Evolutionary conservation across 2,329 filamentous ascomycete genomes (phyloP), one percentile per base, ranked within the genome.

Genomic region (Trichoderma arundinaceum): DNA sequence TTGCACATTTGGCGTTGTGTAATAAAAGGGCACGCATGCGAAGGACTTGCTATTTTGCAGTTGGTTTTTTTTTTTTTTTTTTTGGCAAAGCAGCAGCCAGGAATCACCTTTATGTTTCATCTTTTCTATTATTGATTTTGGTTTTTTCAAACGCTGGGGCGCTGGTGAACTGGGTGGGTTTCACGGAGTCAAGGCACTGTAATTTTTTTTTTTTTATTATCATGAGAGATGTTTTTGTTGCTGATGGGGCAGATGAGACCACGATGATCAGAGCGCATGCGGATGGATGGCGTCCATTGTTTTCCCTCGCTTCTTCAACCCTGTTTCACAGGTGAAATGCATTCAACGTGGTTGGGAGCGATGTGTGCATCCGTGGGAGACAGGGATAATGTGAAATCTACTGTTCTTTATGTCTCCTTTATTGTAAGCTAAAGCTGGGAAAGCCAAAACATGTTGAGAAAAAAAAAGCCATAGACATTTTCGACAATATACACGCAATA

Each of bases 111-210:
- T 4, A 28, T 28, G 22, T 28, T 28, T 28, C 22, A 28, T 28
- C 22, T 28, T 28, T 28, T 28, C 33, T 33, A 13, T 48, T 41
- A n/a, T 41, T 32, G 33, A 13, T 54, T 38, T 7, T 10, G 39
- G 22, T 1, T 32, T 15, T 39, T 41, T 32, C 5, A 6, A 13
- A 3, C 15, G 15, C 3, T 60, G 54, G 54, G 41, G 54, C 15
- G 32, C 32, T 13, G 46, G 32, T 12, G 19, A 22, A n/a, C 2
- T 15, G 57, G 57, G 19, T 17, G 33, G 57, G 13, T 51, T 51
- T 60, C 19, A 41, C 28, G 57, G 57, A 51, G 57, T 60, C 6
- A 22, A 46, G 56, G 43, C 41, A 59, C 10, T 7, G n/a, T 35
- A 13, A 19, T 38, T 19, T 15, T 48, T 58, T 15, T 46, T 56